Evolutionary conservation across 345 rosid species (phyloP).

Genomic region (Luvunga scandens): DNA sequence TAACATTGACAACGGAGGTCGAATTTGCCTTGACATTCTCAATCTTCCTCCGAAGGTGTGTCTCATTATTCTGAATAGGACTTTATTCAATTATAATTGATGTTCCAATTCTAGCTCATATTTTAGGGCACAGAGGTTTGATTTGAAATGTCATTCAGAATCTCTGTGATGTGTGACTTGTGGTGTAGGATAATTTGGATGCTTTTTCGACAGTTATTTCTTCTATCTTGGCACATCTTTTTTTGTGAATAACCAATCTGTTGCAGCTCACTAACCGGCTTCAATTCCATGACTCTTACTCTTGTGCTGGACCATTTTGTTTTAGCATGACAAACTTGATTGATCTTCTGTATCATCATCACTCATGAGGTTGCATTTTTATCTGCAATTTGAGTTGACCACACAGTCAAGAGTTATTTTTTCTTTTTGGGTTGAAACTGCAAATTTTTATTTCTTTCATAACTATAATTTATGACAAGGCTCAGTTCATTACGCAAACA

Average conservation of each 20-base stretch:
- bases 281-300: neutral
- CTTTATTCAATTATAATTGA: neutral
- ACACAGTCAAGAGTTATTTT: too few relatives aligned
- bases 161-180: neutral
- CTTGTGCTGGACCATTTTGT: neutral
- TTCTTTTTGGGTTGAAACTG: neutral
- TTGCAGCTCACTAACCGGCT: neutral
- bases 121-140: neutral
- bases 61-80: too few relatives aligned
- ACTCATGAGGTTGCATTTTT: neutral
- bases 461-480: conserved; percentile 10
- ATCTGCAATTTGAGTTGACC: neutral
- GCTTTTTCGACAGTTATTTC: neutral
- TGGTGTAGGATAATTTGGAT: neutral
- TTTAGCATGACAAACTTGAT: neutral
- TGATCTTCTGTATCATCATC: neutral
- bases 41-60: conserved; percentile 87
- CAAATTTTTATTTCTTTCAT: neutral
- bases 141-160: neutral
- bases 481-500: conserved; percentile 24
- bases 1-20: conserved; percentile 76
- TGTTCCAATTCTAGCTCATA: neutral
- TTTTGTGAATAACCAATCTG: neutral
- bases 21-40: conserved; percentile 89
- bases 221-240: neutral